Evolutionary conservation across 1,284 basidiomycete species (phyloP).

Genomic region (Trametes pubescens): DNA sequence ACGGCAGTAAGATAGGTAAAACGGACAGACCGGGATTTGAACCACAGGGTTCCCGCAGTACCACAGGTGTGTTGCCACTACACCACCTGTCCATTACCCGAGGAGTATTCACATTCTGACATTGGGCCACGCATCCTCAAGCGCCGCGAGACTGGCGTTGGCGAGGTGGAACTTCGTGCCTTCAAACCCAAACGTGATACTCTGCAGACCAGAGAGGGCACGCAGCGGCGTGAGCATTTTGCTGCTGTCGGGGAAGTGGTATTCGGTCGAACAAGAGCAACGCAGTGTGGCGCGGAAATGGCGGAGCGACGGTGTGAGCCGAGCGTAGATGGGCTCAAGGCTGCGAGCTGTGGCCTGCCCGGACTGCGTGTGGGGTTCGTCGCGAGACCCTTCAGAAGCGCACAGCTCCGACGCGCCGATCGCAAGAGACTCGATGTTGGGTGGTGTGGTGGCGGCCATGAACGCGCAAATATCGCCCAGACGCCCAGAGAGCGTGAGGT

Average conservation of each 20-base stretch:
- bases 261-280: neutral
- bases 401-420: neutral
- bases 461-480: neutral
- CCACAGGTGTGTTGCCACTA: too few relatives aligned
- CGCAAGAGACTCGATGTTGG: neutral
- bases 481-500: neutral
- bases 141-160: neutral
- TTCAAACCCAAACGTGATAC: neutral
- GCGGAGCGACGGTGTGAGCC: neutral
- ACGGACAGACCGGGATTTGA: too few relatives aligned
- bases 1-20: too few relatives aligned
- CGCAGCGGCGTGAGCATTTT: neutral
- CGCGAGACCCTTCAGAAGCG: neutral
- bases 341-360: neutral
- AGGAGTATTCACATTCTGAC: too few relatives aligned
- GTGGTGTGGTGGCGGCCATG: neutral
- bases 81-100: too few relatives aligned
- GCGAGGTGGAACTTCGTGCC: neutral
- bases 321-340: neutral
- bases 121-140: slow-evolving; percentile 16
- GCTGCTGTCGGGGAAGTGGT: slow-evolving; percentile 1
- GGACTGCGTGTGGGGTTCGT: neutral
- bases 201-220: neutral
- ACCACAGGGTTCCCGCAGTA: too few relatives aligned
- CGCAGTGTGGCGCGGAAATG: neutral